Base-by-base conservation (phyloP, 2,329 filamentous ascomycete species). In the Claviceps humidiphila region DNA sequence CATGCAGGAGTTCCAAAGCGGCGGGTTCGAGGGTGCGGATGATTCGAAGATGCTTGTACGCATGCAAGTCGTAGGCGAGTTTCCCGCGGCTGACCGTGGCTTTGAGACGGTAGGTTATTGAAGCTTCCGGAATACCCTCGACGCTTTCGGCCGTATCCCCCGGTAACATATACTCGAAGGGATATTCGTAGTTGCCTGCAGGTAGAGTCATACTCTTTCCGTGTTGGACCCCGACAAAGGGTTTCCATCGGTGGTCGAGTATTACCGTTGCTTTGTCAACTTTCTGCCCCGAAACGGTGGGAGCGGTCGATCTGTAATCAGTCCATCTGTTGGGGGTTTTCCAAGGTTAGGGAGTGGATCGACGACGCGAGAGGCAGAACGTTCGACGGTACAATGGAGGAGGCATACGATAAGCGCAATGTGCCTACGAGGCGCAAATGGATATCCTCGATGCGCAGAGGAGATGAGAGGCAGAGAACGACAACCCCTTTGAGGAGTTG, bases 21-120 rank as follows among this genome's bases (percentile, higher is more conserved):
- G 82, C 83, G 11, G 86, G 78, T 55, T 88, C 85, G 47, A 90
- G 71, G 0, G 87, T 91, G 53, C 87, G 80, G 53, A 91, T 85
- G 53, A 91, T 80, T 52, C 87, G 80, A 52, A 93, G 68, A 51
- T 85, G 83, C 66, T 91, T 91, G 65, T 84, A 84, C 38, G 87
- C 80, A 59, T 87, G 81, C 49, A 95, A 74, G 64, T 95, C 89
- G 72, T 94, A 91, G 61, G 85, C 83, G 61, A 96, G 82, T 72
- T 93, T 94, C 56, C 89, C 87, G 54, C 90, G 75, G 46, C 85
- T 86, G 49, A 97, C 84, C 50, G 89, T 90, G 1, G 91, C 93
- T 68, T 95, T 95, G 62, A 98, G 75, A 58, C 86, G 84, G 70
- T 97, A 98, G 47, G 88, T 85, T 55, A 97, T 83, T 69, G 85